Conservation (phyloP, 805 yeast genomes). For the Myxozyma vanderwaltii region DNA sequence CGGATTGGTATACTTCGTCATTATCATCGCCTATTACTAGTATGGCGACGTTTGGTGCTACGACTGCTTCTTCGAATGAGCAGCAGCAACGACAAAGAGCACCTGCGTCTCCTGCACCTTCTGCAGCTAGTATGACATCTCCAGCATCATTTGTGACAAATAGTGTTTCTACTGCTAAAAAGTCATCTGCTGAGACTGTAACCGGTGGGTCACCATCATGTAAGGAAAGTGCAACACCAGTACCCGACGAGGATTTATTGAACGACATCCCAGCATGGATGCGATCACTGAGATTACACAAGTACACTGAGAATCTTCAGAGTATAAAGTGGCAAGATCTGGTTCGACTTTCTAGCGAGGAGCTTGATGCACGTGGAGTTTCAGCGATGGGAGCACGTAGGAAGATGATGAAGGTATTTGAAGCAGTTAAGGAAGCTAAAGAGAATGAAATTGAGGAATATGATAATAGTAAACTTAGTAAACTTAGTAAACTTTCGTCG, state of each 20-base stretch:
- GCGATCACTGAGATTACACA: slow-evolving; percentile 84
- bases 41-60: neutral
- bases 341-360: slow-evolving; percentile 67
- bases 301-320: slow-evolving; percentile 83
- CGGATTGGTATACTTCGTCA: slow-evolving; percentile 18
- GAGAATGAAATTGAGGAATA: slow-evolving; percentile 12
- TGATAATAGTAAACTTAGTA: neutral
- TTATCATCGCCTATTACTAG: slow-evolving; percentile 8
- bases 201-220: neutral
- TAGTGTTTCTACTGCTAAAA: neutral
- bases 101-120: slow-evolving; percentile 17
- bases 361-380: slow-evolving; percentile 78
- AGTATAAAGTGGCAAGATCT: slow-evolving; percentile 77
- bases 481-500: neutral
- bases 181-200: neutral
- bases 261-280: slow-evolving; percentile 90
- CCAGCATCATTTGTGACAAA: neutral
- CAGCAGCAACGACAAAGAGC: neutral
- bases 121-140: slow-evolving; percentile 4
- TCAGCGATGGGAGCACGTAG: slow-evolving; percentile 95
- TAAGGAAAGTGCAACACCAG: slow-evolving; percentile 1
- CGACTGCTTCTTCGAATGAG: neutral
- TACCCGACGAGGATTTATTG: slow-evolving; percentile 45
- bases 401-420: slow-evolving; percentile 88
- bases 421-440: slow-evolving; percentile 63